Evolutionary conservation across 768 basidiomycete species (phyloP).

Genomic region (Mycena alexandri): DNA sequence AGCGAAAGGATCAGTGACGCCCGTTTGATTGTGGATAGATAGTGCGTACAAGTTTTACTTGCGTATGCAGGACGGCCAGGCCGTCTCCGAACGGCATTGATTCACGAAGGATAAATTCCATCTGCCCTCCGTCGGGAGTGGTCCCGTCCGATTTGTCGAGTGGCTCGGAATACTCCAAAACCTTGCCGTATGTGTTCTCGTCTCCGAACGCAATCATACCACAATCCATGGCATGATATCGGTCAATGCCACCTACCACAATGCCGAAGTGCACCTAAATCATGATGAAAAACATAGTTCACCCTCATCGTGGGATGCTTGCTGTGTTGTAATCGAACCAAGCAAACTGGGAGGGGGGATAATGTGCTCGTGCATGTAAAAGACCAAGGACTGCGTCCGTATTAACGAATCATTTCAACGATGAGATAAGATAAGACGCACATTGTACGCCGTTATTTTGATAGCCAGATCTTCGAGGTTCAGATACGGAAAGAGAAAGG

Average conservation of each 20-base stretch:
- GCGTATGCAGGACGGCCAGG: conserved; percentile 14
- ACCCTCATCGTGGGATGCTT: not conserved
- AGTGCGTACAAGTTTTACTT: conserved; percentile 14
- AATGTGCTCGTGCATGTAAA: conserved; percentile 15
- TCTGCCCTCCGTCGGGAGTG: conserved; percentile 14
- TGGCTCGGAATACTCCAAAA: conserved; percentile 16
- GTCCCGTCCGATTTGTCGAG: conserved; percentile 20
- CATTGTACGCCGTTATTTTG: conserved; percentile 28
- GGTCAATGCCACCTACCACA: conserved; percentile 12
- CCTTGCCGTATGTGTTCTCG: conserved; percentile 17
- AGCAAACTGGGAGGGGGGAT: conserved; percentile 16
- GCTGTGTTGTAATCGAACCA: conserved; percentile 22
- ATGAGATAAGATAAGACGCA: not conserved
- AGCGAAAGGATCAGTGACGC: not conserved
- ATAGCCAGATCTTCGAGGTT: conserved; percentile 28
- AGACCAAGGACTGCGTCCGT: conserved; percentile 17
- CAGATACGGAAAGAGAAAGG: conserved; percentile 25
- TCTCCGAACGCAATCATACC: conserved; percentile 25
- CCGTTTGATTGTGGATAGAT: not conserved
- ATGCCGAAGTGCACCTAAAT: conserved; percentile 18
- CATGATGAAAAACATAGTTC: not conserved
- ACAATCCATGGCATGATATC: conserved; percentile 19
- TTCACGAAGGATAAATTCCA: conserved; percentile 14
- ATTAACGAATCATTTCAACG: not conserved
- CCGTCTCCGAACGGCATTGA: conserved; percentile 26